These are phyloP conservation scores for Filobasidium floriforme DNA, from an alignment of 768 basidiomycete species.

Conservation along the genomic window DNA sequence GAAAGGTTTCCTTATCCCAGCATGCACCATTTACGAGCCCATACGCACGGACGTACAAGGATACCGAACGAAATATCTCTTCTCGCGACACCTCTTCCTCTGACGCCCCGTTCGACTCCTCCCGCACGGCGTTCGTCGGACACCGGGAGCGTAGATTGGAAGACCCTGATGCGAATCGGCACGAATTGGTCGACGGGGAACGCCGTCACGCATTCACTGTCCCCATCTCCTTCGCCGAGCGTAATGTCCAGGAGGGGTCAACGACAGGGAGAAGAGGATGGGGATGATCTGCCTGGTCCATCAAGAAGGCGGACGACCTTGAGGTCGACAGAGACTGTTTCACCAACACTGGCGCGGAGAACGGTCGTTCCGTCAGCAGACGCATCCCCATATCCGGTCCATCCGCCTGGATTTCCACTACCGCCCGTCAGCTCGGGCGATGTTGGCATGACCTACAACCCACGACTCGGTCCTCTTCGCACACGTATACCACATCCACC, in stretches of 20 bases:
- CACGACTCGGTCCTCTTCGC: neutral
- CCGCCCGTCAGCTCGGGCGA: neutral
- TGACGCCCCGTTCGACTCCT: neutral
- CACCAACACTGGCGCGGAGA: neutral
- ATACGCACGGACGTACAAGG: neutral
- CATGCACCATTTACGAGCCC: constrained; percentile 30
- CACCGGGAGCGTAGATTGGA: constrained; percentile 35
- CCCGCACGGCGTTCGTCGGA: neutral
- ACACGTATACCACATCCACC: neutral
- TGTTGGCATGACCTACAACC: neutral
- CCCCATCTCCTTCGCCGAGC: constrained; percentile 28
- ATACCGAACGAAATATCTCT: neutral
- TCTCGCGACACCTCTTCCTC: neutral
- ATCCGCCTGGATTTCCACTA: neutral
- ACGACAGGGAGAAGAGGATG: too few species aligned
- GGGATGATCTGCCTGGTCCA: too few species aligned
- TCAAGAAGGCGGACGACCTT: too few species aligned
- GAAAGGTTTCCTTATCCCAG: constrained; percentile 40
- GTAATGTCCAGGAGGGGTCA: neutral
- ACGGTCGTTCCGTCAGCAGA: neutral
- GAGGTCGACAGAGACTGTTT: too few species aligned
- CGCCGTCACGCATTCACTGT: constrained; percentile 36
- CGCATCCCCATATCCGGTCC: neutral
- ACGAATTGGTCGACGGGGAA: constrained; percentile 45
- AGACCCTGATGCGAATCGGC: constrained; percentile 38